Conservation (phyloP, 768 basidiomycete genomes). For the Auricularia auricula-judae region DNA sequence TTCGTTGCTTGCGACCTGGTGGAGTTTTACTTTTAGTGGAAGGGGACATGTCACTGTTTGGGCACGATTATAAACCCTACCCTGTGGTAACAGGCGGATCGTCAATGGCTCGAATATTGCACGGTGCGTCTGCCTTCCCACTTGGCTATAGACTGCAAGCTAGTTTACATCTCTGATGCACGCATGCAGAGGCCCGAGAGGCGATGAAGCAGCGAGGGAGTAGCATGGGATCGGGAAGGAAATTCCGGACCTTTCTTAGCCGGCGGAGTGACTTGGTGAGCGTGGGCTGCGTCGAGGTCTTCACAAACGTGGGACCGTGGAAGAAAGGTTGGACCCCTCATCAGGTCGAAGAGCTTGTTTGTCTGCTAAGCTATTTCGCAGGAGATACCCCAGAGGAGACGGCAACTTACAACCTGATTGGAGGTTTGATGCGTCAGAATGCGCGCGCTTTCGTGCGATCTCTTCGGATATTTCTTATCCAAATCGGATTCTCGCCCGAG, state of each 20-base stretch:
- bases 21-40: slow-evolving; percentile 21
- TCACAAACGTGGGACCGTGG: slow-evolving; percentile 23
- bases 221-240: not conserved
- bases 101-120: slow-evolving; percentile 19
- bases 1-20: slow-evolving; percentile 18
- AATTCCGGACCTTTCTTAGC: slow-evolving; percentile 15
- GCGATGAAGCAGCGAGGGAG: not conserved
- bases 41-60: slow-evolving; percentile 22
- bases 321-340: slow-evolving; percentile 11
- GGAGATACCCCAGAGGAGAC: not conserved
- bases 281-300: slow-evolving; percentile 20
- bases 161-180: not conserved
- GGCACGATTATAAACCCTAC: slow-evolving; percentile 16
- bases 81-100: slow-evolving; percentile 13
- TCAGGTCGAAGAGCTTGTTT: not conserved
- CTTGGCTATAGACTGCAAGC: slow-evolving; percentile 2
- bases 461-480: slow-evolving; percentile 16
- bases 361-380: not conserved
- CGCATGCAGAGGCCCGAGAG: slow-evolving; percentile 16
- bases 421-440: slow-evolving; percentile 11
- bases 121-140: slow-evolving; percentile 16
- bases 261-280: slow-evolving; percentile 17
- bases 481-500: slow-evolving; percentile 17
- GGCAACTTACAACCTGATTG: slow-evolving; percentile 5
- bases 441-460: slow-evolving; percentile 17